Conservation (phyloP, 495 filamentous ascomycete species). For the Glonium stellatum region DNA sequence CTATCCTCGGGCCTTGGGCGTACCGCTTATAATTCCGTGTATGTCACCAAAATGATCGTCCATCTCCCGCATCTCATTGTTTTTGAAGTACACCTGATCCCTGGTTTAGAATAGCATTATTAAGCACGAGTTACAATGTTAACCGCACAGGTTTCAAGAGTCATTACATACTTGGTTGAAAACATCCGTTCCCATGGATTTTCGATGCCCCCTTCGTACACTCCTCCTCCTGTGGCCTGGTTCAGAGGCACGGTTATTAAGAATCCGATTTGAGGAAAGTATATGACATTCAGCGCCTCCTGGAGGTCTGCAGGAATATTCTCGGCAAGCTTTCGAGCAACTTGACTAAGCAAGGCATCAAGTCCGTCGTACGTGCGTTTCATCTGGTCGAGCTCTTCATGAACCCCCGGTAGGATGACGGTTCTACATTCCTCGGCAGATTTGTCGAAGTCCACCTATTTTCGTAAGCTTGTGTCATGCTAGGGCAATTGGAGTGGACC, state of each 20-base stretch:
- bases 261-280: slow-evolving; percentile 88
- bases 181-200: slow-evolving; percentile 75
- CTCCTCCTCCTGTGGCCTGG: slow-evolving; percentile 50
- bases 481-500: slow-evolving; percentile 4
- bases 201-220: slow-evolving; percentile 56
- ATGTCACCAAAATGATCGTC: slow-evolving; percentile 80
- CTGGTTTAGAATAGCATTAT: slow-evolving; percentile 1
- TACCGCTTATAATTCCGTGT: slow-evolving; percentile 74
- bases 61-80: slow-evolving; percentile 72
- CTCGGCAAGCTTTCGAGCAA: slow-evolving; percentile 34
- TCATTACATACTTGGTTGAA: slow-evolving; percentile 44
- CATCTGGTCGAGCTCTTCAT: slow-evolving; percentile 68
- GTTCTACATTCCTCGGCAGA: slow-evolving; percentile 68
- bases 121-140: background rate
- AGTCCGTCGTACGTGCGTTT: slow-evolving; percentile 73
- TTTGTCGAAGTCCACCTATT: slow-evolving; percentile 70
- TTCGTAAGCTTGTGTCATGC: background rate
- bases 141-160: background rate
- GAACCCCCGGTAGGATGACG: slow-evolving; percentile 64
- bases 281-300: slow-evolving; percentile 67
- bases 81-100: slow-evolving; percentile 78
- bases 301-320: slow-evolving; percentile 56
- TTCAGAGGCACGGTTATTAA: slow-evolving; percentile 69
- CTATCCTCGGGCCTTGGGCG: slow-evolving; percentile 14
- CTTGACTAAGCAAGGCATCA: slow-evolving; percentile 56